Base-by-base conservation (phyloP, 768 basidiomycete species). In the Hygrophorus pudorinus region DNA sequence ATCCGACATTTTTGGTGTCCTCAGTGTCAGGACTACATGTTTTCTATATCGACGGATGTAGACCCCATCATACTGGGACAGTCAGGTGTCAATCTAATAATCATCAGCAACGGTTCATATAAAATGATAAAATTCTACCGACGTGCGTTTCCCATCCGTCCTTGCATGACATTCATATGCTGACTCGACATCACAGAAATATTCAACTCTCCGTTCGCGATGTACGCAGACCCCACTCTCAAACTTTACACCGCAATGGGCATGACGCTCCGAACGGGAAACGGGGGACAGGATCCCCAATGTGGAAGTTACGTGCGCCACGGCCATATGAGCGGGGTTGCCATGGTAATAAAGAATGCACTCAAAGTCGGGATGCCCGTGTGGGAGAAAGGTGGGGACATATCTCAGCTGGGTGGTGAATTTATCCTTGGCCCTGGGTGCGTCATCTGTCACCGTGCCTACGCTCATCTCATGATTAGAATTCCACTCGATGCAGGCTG, bases 1-100 rank as follows among this genome's bases (percentile, higher is more conserved):
- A 81, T 96, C 50, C 71, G 91, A 34, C 86, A 90, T 60, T 91
- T 91, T 63, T 86, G 81, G 85, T 92, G 89, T 56, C 81, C 85
- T 0, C 62, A 79, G 10, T 89, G 86, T 59, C 87, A 90, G 56
- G 90, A 94, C 59, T 96, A 93, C 59, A 78, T 92, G 71, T 68
- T 75, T 33, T 81, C 78, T 28, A 70, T 87, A 50, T 63, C 56
- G 50, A 59, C 57, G n/a, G 53, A 53, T 66, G 62, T 66, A 57
- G 41, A 67, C 59, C 79, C 50, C 49, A 74, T 51, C 57, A 65
- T 45, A 66, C 66, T 59, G 60, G 48, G 46, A 24, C 48, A 53
- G 4, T 39, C 48, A 16, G 48, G 67, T 13, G 49, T 82, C 24
- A 73, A 78, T 42, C 59, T 91, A 35, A 69, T 90, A 38, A 68